Evolutionary conservation across 495 filamentous ascomycete genomes (phyloP), one percentile per base, ranked within the genome.

Genomic region (Platismatia glauca): DNA sequence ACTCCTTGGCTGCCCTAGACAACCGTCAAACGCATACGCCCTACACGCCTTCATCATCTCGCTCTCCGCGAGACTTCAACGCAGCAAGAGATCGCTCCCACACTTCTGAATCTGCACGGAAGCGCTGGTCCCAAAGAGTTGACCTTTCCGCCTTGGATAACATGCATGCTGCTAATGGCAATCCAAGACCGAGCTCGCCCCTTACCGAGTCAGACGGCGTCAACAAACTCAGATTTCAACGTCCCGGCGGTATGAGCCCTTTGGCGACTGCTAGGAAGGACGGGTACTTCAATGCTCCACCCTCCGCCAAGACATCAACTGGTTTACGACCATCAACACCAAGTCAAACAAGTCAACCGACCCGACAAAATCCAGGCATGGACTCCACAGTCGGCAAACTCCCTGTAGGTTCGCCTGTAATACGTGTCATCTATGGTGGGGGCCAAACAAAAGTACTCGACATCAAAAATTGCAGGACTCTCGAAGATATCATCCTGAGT

Each of bases 371-470:
- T 67, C 84, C 84, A 38, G 92, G 88, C 70, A 79, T 90, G 62
- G 90, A 96, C 69, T 86, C 84, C 48, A 84, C 89, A 38, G 91
- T 95, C 79, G 86, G 88, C 38, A 82, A 86, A 59, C 78, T 96
- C 59, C 91, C 90, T 31, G 78, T 81, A 44, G 87, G 89, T 69
- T 86, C 90, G 69, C 85, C 89, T 46, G 83, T 95, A 57, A 94
- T 97, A 63, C 83, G 90, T 46, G 89, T 97, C 43, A 96, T 97
- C 68, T 95, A 92, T 64, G 89, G 86, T 34, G 90, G 87, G 50
- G 88, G 90, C n/a, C 85, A 88, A 61, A 95, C 91, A 37, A 91
- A 92, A 72, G 91, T 96, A 9, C 82, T 97, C 60, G 89, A 91
- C 70, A 87, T 97, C 57, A 86, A 89, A 59, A 89, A 86, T 65